These are phyloP conservation scores for Vigna reflexopilosa DNA, from an alignment of 306 rosid species.

Conservation along the genomic window DNA sequence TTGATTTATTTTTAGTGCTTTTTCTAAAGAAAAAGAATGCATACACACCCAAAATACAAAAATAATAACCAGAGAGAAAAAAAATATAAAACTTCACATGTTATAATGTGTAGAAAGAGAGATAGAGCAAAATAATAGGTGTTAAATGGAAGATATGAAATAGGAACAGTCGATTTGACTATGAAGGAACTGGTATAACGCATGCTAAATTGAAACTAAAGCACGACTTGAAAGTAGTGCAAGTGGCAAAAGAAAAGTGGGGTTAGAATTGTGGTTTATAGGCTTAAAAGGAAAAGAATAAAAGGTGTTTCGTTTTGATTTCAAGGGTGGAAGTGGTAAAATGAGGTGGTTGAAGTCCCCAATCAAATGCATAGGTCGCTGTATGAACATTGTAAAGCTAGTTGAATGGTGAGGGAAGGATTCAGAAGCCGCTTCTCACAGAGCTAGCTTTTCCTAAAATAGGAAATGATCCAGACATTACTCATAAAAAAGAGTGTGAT, in stretches of 20 bases:
- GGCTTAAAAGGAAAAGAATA: slow-evolving; percentile 38
- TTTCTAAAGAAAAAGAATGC: background rate
- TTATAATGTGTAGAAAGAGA: too few relatives aligned
- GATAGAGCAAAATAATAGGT: too few relatives aligned
- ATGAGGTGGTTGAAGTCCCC: slow-evolving; percentile 49
- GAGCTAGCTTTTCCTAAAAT: slow-evolving; percentile 39
- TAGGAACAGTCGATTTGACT: background rate
- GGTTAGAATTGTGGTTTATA: slow-evolving; percentile 32
- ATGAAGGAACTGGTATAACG: background rate
- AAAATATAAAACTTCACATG: too few relatives aligned
- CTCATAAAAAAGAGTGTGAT: slow-evolving; percentile 54
- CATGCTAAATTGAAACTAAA: slow-evolving; percentile 38
- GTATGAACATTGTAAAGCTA: slow-evolving; percentile 47
- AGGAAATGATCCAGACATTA: slow-evolving; percentile 44
- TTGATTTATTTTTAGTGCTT: background rate
- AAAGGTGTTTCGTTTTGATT: slow-evolving; percentile 32
- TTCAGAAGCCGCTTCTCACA: slow-evolving; percentile 17
- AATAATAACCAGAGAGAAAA: too few relatives aligned
- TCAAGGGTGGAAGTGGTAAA: slow-evolving; percentile 33
- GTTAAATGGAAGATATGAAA: background rate
- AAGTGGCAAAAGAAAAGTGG: slow-evolving; percentile 45
- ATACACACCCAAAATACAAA: too few relatives aligned
- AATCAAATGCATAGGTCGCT: slow-evolving; percentile 52
- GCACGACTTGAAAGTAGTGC: slow-evolving; percentile 42
- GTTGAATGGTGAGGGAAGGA: slow-evolving; percentile 30